Percentiles rank a stretch among this genome's conserved stretches.
These are phyloP conservation scores for Lactuca saligna DNA, from an alignment of 129 eudicot species.

Conservation along the genomic window DNA sequence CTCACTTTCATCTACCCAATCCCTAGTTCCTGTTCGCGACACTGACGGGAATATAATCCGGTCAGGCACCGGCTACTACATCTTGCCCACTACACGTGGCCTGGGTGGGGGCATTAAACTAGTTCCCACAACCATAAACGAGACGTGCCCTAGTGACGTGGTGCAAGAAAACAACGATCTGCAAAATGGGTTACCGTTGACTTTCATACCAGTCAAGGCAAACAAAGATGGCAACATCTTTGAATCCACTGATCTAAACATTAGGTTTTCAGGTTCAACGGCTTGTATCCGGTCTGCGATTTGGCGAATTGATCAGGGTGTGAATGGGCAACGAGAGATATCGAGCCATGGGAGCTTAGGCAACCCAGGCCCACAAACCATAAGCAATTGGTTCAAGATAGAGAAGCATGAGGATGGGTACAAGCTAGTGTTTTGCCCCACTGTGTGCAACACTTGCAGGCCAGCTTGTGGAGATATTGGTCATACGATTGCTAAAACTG, in stretches of 20 bases:
- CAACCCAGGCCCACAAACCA: slow-evolving; percentile 43
- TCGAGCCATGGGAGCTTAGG: slow-evolving; percentile 44
- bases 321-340: slow-evolving; percentile 25
- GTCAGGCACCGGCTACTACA: slow-evolving; percentile 41
- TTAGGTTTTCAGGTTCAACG: slow-evolving; percentile 30
- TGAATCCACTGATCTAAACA: slow-evolving; percentile 48
- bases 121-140: not conserved
- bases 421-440: slow-evolving; percentile 31
- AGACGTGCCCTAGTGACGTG: slow-evolving; percentile 34
- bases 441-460: slow-evolving; percentile 29
- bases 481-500: slow-evolving; percentile 7
- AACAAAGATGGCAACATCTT: slow-evolving; percentile 46
- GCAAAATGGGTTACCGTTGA: slow-evolving; percentile 21
- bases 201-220: slow-evolving; percentile 35
- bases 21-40: slow-evolving; percentile 44
- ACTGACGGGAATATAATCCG: slow-evolving; percentile 35
- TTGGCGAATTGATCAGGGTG: slow-evolving; percentile 40
- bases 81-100: slow-evolving; percentile 52
- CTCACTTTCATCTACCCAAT: slow-evolving; percentile 26
- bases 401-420: slow-evolving; percentile 37
- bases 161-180: slow-evolving; percentile 33
- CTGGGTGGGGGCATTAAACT: slow-evolving; percentile 52
- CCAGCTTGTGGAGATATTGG: slow-evolving; percentile 28
- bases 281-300: slow-evolving; percentile 33
- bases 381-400: slow-evolving; percentile 66